Percentiles rank a stretch among this genome's conserved stretches.
Conservation (phyloP, 805 yeast species). For the Metschnikowia lachancei region DNA sequence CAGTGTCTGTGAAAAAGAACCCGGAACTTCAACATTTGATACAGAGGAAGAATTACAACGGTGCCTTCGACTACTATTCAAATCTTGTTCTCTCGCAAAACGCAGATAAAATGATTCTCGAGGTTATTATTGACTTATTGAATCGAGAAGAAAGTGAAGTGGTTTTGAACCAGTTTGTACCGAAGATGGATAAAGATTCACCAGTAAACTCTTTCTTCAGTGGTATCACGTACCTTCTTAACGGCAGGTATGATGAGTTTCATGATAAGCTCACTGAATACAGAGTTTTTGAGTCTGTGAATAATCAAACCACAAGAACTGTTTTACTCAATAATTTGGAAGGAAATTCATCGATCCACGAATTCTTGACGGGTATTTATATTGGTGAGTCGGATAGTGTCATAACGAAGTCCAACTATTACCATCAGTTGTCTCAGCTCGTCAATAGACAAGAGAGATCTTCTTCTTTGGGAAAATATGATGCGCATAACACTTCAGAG, state of each 20-base stretch:
- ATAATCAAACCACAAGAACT: slow-evolving; percentile 11
- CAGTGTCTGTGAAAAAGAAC: slow-evolving; percentile 23
- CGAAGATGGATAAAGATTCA: slow-evolving; percentile 18
- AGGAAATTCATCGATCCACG: slow-evolving; percentile 17
- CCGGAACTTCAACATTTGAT: slow-evolving; percentile 21
- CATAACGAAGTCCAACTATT: slow-evolving; percentile 27
- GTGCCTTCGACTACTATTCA: slow-evolving; percentile 29
- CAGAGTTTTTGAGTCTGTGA: slow-evolving; percentile 19
- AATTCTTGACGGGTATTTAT: slow-evolving; percentile 25
- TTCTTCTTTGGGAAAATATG: background rate
- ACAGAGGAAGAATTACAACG: slow-evolving; percentile 19
- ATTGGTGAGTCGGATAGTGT: slow-evolving; percentile 13
- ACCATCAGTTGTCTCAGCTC: slow-evolving; percentile 29
- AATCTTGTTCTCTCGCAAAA: slow-evolving; percentile 12
- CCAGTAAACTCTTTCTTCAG: slow-evolving; percentile 30
- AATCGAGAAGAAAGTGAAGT: slow-evolving; percentile 16
- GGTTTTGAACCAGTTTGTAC: slow-evolving; percentile 13
- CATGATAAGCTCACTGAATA: slow-evolving; percentile 25
- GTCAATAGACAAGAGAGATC: slow-evolving; percentile 2
- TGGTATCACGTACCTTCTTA: slow-evolving; percentile 35
- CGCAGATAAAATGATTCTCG: slow-evolving; percentile 10
- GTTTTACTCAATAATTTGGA: slow-evolving; percentile 18
- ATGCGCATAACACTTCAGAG: slow-evolving; percentile 2
- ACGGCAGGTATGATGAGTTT: slow-evolving; percentile 26
- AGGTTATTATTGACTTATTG: slow-evolving; percentile 16